Evolutionary conservation across 495 filamentous ascomycete genomes (phyloP).

Genomic region (Clavariopsis aquatica): DNA sequence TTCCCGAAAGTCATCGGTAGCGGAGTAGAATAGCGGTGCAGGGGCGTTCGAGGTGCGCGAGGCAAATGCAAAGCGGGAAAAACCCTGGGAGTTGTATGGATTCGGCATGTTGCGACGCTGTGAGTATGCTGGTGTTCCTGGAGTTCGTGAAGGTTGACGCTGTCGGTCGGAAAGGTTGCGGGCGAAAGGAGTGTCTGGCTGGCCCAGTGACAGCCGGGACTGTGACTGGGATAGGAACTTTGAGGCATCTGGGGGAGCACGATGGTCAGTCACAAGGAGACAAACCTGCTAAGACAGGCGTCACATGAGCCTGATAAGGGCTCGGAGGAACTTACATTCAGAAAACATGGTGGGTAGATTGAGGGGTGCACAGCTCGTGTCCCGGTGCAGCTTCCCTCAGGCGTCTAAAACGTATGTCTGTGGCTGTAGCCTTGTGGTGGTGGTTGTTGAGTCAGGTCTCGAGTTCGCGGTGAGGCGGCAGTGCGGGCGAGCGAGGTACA

Average conservation of each 20-base stretch:
- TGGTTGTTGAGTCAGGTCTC: slow-evolving; percentile 22
- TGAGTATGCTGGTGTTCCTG: slow-evolving; percentile 53
- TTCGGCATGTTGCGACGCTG: slow-evolving; percentile 58
- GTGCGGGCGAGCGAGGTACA: slow-evolving; percentile 1
- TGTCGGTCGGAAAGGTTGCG: slow-evolving; percentile 54
- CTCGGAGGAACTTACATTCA: slow-evolving; percentile 70
- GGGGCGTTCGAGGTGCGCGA: slow-evolving; percentile 66
- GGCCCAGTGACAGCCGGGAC: slow-evolving; percentile 72
- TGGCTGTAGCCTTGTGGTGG: slow-evolving; percentile 33
- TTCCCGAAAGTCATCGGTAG: slow-evolving; percentile 77
- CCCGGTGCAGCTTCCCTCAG: slow-evolving; percentile 28
- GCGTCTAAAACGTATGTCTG: slow-evolving; percentile 21
- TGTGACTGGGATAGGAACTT: slow-evolving; percentile 97
- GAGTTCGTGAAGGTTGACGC: slow-evolving; percentile 50
- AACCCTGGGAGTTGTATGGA: slow-evolving; percentile 68
- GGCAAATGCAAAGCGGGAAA: slow-evolving; percentile 74
- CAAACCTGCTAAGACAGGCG: slow-evolving; percentile 27
- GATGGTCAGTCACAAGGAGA: slow-evolving; percentile 43
- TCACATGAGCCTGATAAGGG: slow-evolving; percentile 38
- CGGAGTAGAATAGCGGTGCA: slow-evolving; percentile 90
- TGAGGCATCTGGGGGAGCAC: slow-evolving; percentile 75
- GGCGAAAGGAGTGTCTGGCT: slow-evolving; percentile 55
- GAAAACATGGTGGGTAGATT: slow-evolving; percentile 75
- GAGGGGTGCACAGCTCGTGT: slow-evolving; percentile 36
- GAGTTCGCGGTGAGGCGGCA: slow-evolving; percentile 26